Percentiles rank a stretch among this genome's conserved stretches.
These are phyloP conservation scores for Ophiocordyceps camponoti-saundersi DNA, from an alignment of 2,329 filamentous ascomycete genomes.

Conservation along the genomic window DNA sequence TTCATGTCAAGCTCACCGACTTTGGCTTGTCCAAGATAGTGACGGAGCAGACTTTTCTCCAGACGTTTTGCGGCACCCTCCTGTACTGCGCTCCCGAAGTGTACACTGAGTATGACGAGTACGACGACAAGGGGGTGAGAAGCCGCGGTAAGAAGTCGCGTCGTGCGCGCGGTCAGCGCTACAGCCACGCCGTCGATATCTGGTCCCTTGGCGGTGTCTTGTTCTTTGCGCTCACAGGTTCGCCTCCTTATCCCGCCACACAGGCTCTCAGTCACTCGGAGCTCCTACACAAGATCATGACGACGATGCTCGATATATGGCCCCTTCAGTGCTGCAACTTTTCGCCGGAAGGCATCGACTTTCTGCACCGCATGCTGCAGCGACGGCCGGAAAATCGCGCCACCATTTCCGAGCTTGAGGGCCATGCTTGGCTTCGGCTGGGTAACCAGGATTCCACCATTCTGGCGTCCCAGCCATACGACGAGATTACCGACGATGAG, in stretches of 20 bases:
- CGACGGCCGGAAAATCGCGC: conserved; percentile 64
- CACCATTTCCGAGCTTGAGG: conserved; percentile 51
- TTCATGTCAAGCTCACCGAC: conserved; percentile 82
- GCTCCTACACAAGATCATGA: conserved; percentile 79
- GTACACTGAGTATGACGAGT: conserved; percentile 56
- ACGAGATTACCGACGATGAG: conserved; percentile 45
- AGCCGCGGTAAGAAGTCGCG: conserved; percentile 46
- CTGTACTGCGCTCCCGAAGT: conserved; percentile 95
- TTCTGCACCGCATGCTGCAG: conserved; percentile 64
- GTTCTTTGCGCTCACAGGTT: conserved; percentile 67
- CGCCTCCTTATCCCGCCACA: conserved; percentile 66
- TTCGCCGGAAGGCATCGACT: conserved; percentile 52
- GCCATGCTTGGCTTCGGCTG: conserved; percentile 59
- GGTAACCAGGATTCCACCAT: conserved; percentile 12
- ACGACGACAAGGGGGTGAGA: conserved; percentile 53
- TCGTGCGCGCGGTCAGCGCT: conserved; percentile 44
- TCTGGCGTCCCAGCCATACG: conserved; percentile 28
- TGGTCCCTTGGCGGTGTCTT: conserved; percentile 93
- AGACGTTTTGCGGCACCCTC: conserved; percentile 91
- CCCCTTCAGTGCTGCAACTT: conserved; percentile 43
- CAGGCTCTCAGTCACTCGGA: conserved; percentile 61
- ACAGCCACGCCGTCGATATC: conserved; percentile 83
- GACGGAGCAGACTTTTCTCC: conserved; percentile 77
- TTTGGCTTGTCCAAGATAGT: conserved; percentile 95
- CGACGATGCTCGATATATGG: conserved; percentile 45